Percentiles rank a stretch among this genome's conserved stretches.
These are phyloP conservation scores for Diplosphaera chodatii DNA, from an alignment of 139 green algal species.

Conservation along the genomic window DNA sequence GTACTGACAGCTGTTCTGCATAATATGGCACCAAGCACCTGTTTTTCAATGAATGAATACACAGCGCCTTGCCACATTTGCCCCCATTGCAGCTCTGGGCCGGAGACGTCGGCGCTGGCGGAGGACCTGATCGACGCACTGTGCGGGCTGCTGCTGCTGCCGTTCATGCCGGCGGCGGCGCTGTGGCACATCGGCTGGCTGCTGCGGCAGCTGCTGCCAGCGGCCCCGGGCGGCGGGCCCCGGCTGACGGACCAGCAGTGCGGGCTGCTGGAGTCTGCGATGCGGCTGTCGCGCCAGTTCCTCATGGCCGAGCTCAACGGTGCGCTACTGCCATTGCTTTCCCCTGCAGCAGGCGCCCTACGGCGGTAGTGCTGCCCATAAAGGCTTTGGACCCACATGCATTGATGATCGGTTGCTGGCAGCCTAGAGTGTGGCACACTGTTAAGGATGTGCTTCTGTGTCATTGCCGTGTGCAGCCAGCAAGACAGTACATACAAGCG, in stretches of 20 bases:
- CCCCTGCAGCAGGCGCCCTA: background rate
- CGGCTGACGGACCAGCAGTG: background rate
- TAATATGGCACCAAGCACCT: too few relatives aligned
- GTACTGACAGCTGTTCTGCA: too few relatives aligned
- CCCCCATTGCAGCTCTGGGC: background rate
- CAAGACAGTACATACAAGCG: too few relatives aligned
- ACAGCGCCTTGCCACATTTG: too few relatives aligned
- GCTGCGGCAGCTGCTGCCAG: slow-evolving; percentile 38
- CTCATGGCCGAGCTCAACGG: background rate
- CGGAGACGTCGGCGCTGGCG: slow-evolving; percentile 2
- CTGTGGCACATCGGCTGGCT: slow-evolving; percentile 36
- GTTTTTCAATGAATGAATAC: too few relatives aligned
- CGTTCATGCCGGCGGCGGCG: slow-evolving; percentile 32
- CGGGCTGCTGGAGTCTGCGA: background rate
- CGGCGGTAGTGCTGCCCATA: too few relatives aligned
- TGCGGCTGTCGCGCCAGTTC: background rate
- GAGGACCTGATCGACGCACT: slow-evolving; percentile 25
- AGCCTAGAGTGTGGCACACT: too few relatives aligned
- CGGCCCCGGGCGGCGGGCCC: background rate
- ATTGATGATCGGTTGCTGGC: too few relatives aligned
- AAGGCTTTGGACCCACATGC: too few relatives aligned
- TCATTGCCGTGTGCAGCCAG: too few relatives aligned
- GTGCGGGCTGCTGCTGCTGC: slow-evolving; percentile 29
- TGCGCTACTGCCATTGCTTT: too few relatives aligned
- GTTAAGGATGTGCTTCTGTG: too few relatives aligned